Evolutionary conservation across 257 asterid species (phyloP).

Genomic region (Osmanthus fragrans): DNA sequence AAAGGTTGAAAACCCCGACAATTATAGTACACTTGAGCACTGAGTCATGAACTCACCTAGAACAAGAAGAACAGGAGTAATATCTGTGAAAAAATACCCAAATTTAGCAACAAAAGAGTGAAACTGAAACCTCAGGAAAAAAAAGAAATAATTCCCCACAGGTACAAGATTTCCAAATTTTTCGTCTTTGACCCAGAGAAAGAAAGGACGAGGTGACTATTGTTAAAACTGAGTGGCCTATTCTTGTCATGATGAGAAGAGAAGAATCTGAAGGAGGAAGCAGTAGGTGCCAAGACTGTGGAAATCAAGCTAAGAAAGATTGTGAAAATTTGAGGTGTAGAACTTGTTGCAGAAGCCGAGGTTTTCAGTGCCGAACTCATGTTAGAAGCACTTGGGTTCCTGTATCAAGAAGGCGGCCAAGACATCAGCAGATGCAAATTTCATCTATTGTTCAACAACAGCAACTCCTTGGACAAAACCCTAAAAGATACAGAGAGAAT

Average conservation of each 20-base stretch:
- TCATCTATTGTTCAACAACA: slow-evolving; percentile 27
- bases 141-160: neutral
- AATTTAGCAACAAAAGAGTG: slow-evolving; percentile 19
- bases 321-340: slow-evolving; percentile 62
- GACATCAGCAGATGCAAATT: slow-evolving; percentile 32
- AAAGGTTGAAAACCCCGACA: slow-evolving; percentile 16
- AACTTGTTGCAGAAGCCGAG: slow-evolving; percentile 73
- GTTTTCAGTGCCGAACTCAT: slow-evolving; percentile 72
- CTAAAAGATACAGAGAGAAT: slow-evolving; percentile 63
- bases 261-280: slow-evolving; percentile 30
- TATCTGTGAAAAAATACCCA: slow-evolving; percentile 24
- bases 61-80: slow-evolving; percentile 15
- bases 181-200: neutral
- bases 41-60: slow-evolving; percentile 39
- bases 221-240: neutral
- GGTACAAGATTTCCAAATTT: neutral
- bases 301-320: slow-evolving; percentile 79
- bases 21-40: slow-evolving; percentile 32
- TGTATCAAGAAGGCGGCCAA: slow-evolving; percentile 48
- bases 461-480: slow-evolving; percentile 39
- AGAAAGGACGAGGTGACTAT: neutral
- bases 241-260: slow-evolving; percentile 38
- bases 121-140: slow-evolving; percentile 14
- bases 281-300: slow-evolving; percentile 75
- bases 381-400: slow-evolving; percentile 90